A percentile compares a stretch with the other conserved stretches of the same genome.
Evolutionary conservation across 2,329 filamentous ascomycete genomes (phyloP).

Genomic region (Berkeleyomyces rouxiae): DNA sequence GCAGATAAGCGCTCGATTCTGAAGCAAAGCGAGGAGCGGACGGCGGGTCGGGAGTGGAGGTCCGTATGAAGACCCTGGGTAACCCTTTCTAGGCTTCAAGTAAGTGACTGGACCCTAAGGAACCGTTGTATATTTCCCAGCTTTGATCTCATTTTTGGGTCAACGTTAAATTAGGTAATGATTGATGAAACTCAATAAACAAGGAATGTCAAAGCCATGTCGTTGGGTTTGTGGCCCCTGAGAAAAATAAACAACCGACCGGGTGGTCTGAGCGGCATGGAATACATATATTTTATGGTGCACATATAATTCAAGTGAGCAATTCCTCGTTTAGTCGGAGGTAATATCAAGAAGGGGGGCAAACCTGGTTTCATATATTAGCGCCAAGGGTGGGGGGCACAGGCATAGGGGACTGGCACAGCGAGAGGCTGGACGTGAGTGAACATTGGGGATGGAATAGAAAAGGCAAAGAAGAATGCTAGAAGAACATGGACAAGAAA

Average conservation of each 20-base stretch:
- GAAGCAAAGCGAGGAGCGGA: not conserved
- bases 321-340: conserved; percentile 5
- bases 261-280: not conserved
- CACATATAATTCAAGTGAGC: not conserved
- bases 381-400: not conserved
- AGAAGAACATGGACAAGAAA: not conserved
- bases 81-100: too few relatives aligned
- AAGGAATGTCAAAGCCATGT: not conserved
- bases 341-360: conserved; percentile 7
- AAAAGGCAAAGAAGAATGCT: not conserved
- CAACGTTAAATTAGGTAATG: too few relatives aligned
- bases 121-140: too few relatives aligned
- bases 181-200: not conserved
- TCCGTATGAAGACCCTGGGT: too few relatives aligned
- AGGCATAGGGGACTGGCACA: not conserved
- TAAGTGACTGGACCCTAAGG: too few relatives aligned
- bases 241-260: not conserved
- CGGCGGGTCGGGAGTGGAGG: too few relatives aligned
- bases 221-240: not conserved
- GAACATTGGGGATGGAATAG: not conserved
- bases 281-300: not conserved
- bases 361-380: conserved; percentile 1
- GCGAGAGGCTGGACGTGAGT: not conserved
- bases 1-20: not conserved
- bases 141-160: too few relatives aligned